phyloP scores from a whole-genome alignment of 2,329 filamentous ascomycete species.

The Fusarium aywerte region DNA sequence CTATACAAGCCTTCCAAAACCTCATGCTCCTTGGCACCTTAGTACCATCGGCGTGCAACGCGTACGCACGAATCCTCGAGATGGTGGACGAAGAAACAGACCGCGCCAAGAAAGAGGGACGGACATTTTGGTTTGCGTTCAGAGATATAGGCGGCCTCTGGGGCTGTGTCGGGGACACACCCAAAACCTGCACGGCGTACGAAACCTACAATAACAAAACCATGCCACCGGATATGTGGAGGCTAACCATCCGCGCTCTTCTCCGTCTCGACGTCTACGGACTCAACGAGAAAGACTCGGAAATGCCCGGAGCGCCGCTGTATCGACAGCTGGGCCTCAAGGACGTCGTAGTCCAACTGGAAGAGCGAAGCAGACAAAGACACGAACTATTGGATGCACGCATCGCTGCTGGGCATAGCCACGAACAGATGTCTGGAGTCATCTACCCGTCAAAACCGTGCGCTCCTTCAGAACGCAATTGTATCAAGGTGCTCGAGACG shows the following conservation, averaged over 20 bases:
- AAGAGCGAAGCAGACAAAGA: slow-evolving; percentile 59
- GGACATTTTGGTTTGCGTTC: slow-evolving; percentile 59
- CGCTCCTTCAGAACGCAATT: slow-evolving; percentile 54
- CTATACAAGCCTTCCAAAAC: slow-evolving; percentile 66
- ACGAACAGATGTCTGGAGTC: slow-evolving; percentile 43
- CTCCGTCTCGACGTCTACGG: slow-evolving; percentile 69
- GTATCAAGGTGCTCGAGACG: slow-evolving; percentile 63
- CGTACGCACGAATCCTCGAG: slow-evolving; percentile 65
- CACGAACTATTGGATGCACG: slow-evolving; percentile 63
- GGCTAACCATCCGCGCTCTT: slow-evolving; percentile 63
- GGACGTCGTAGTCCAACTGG: slow-evolving; percentile 65
- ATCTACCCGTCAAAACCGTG: slow-evolving; percentile 41
- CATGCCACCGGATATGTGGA: slow-evolving; percentile 66
- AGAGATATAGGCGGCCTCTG: slow-evolving; percentile 61
- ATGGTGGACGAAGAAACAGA: slow-evolving; percentile 65
- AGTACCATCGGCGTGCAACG: slow-evolving; percentile 66
- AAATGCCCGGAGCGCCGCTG: slow-evolving; percentile 20
- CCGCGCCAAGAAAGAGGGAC: slow-evolving; percentile 55
- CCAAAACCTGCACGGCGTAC: slow-evolving; percentile 44
- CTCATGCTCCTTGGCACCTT: slow-evolving; percentile 69
- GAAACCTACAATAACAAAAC: slow-evolving; percentile 54
- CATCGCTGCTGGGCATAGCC: slow-evolving; percentile 52
- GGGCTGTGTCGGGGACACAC: slow-evolving; percentile 49
- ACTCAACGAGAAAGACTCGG: slow-evolving; percentile 45
- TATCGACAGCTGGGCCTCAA: slow-evolving; percentile 61